A percentile compares a stretch with the other conserved stretches of the same genome.
phyloP scores from a whole-genome alignment of 2,329 filamentous ascomycete genomes.

The Orbilia javanica region DNA sequence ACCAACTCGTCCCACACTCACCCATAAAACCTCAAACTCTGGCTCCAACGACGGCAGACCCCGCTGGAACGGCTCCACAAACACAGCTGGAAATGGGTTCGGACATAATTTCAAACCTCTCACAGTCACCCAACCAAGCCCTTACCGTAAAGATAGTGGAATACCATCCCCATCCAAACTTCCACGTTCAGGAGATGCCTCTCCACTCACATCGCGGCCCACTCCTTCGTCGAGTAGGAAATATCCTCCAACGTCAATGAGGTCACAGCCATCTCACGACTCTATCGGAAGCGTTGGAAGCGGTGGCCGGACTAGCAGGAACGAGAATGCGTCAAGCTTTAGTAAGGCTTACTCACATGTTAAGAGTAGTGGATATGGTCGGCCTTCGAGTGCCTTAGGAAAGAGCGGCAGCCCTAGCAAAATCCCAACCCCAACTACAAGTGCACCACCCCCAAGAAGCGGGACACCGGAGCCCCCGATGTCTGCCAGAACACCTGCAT shows the following conservation, averaged over 20 bases:
- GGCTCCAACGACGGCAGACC: slow-evolving; percentile 71
- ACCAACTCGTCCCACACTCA: slow-evolving; percentile 61
- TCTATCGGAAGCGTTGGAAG: slow-evolving; percentile 41
- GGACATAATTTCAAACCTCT: slow-evolving; percentile 77
- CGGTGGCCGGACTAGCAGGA: slow-evolving; percentile 29
- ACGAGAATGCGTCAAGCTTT: slow-evolving; percentile 13
- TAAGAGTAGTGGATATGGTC: slow-evolving; percentile 51
- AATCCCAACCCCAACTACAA: slow-evolving; percentile 22
- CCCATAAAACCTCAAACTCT: slow-evolving; percentile 65
- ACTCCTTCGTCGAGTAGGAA: slow-evolving; percentile 35
- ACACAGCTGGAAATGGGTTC: slow-evolving; percentile 74
- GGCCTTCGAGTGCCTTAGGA: slow-evolving; percentile 32
- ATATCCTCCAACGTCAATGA: slow-evolving; percentile 51
- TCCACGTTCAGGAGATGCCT: slow-evolving; percentile 38
- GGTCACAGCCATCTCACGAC: slow-evolving; percentile 45
- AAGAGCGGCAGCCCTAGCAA: slow-evolving; percentile 48
- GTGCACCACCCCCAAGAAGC: neutral
- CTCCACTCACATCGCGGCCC: slow-evolving; percentile 27
- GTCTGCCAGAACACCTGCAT: slow-evolving; percentile 2
- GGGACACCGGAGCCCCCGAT: slow-evolving; percentile 43
- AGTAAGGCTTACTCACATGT: slow-evolving; percentile 44
- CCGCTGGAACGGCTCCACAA: slow-evolving; percentile 79
- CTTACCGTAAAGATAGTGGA: slow-evolving; percentile 30
- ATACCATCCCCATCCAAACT: slow-evolving; percentile 29
- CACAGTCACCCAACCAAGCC: slow-evolving; percentile 72